A percentile compares a stretch with the other conserved stretches of the same genome.
phyloP scores from a whole-genome alignment of 257 asterid species.

The Nyctanthes arbortristis region DNA sequence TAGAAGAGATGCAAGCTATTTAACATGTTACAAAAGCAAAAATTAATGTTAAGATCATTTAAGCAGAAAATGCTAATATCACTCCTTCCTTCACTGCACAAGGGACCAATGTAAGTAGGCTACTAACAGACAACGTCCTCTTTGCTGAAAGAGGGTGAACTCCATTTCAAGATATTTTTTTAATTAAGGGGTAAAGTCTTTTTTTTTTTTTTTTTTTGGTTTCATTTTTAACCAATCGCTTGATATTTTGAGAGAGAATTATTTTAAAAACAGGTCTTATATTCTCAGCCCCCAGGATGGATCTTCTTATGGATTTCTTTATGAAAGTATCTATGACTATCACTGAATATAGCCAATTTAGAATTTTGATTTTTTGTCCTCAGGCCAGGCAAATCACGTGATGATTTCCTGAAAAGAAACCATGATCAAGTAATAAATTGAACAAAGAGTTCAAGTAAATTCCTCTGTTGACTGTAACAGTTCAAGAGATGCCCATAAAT shows the following conservation, averaged over 20 bases:
- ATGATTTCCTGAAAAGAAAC: not conserved
- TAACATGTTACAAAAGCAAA: constrained; percentile 11
- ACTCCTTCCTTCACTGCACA: too few relatives aligned
- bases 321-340: too few relatives aligned
- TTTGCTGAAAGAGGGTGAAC: not conserved
- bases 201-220: too few relatives aligned
- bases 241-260: too few relatives aligned
- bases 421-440: not conserved
- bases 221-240: not conserved
- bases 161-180: not conserved
- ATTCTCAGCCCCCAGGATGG: not conserved
- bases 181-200: too few relatives aligned
- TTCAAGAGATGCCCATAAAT: not conserved
- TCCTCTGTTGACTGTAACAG: not conserved
- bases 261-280: not conserved
- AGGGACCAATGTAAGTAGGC: not conserved
- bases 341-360: not conserved
- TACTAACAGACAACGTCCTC: not conserved
- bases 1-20: not conserved
- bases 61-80: not conserved
- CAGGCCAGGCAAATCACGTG: not conserved
- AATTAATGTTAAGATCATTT: constrained; percentile 3
- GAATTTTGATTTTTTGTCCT: not conserved
- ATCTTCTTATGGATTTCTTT: not conserved
- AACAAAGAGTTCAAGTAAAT: not conserved